phyloP scores from a whole-genome alignment of 2,329 filamentous ascomycete genomes.

The Cordyceps pruinosa region DNA sequence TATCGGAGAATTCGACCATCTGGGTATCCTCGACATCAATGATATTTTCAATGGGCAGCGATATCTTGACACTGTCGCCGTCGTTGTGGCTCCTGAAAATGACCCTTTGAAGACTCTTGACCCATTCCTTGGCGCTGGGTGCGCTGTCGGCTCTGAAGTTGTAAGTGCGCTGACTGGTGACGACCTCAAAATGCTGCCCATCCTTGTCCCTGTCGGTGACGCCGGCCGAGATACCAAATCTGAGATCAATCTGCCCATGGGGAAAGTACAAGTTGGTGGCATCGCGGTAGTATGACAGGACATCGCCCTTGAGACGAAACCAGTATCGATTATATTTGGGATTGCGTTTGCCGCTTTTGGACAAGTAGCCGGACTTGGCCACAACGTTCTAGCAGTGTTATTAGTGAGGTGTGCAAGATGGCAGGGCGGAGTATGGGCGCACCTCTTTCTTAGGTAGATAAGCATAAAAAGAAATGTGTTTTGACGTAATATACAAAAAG shows the following conservation, averaged over 20 bases:
- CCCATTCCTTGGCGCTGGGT: conserved; percentile 90
- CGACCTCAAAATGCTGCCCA: conserved; percentile 67
- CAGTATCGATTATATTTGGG: conserved; percentile 85
- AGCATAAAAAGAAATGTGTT: conserved; percentile 94
- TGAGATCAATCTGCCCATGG: conserved; percentile 82
- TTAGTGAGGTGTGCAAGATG: neutral
- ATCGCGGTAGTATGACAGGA: conserved; percentile 82
- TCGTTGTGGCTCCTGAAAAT: conserved; percentile 96
- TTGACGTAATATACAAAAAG: conserved; percentile 89
- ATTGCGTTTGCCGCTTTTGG: conserved; percentile 82
- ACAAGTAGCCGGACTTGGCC: conserved; percentile 80
- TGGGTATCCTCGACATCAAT: conserved; percentile 89
- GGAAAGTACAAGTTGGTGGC: conserved; percentile 86
- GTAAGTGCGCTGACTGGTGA: conserved; percentile 76
- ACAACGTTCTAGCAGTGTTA: conserved; percentile 50
- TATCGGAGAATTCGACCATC: conserved; percentile 86
- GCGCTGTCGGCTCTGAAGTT: conserved; percentile 84
- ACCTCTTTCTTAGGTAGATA: conserved; percentile 91
- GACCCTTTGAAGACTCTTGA: conserved; percentile 85
- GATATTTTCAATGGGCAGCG: conserved; percentile 78
- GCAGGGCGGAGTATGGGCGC: conserved; percentile 26
- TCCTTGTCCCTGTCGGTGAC: conserved; percentile 74
- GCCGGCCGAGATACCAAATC: conserved; percentile 83
- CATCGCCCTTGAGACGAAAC: conserved; percentile 88
- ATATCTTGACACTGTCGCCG: conserved; percentile 94